These are phyloP conservation scores for Boletus reticuloceps DNA, from an alignment of 768 basidiomycete species.

Conservation along the genomic window DNA sequence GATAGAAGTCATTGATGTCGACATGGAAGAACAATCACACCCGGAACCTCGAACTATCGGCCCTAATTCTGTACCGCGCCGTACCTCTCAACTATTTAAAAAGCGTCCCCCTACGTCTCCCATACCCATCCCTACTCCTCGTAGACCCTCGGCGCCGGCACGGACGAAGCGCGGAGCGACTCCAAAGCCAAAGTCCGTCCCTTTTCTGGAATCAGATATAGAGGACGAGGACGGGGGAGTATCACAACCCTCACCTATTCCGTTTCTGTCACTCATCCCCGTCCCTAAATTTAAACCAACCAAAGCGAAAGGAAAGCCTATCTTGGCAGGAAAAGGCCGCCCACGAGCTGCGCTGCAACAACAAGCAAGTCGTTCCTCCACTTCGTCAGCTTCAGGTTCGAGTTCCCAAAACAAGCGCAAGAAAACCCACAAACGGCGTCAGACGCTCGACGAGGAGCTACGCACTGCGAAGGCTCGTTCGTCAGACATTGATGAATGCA, in stretches of 20 bases:
- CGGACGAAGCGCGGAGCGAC: slow-evolving; percentile 40
- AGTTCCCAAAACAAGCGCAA: slow-evolving; percentile 18
- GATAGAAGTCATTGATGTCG: slow-evolving; percentile 37
- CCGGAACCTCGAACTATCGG: slow-evolving; percentile 7
- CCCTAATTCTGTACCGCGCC: slow-evolving; percentile 11
- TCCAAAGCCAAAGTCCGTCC: slow-evolving; percentile 23
- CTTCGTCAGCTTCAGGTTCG: slow-evolving; percentile 11
- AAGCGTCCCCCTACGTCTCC: slow-evolving; percentile 66
- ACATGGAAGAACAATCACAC: slow-evolving; percentile 30
- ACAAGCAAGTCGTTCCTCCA: neutral
- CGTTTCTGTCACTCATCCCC: slow-evolving; percentile 26
- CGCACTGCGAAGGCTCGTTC: slow-evolving; percentile 41
- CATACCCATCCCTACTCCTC: slow-evolving; percentile 50
- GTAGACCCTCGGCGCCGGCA: slow-evolving; percentile 55
- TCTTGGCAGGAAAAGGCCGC: slow-evolving; percentile 16
- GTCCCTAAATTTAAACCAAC: slow-evolving; percentile 7
- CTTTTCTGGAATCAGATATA: slow-evolving; percentile 17
- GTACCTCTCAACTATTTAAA: slow-evolving; percentile 44
- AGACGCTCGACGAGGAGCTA: slow-evolving; percentile 70
- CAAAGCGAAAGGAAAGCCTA: slow-evolving; percentile 16
- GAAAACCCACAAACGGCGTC: slow-evolving; percentile 34
- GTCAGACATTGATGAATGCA: slow-evolving; percentile 31
- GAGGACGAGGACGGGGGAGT: slow-evolving; percentile 25
- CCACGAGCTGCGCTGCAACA: slow-evolving; percentile 6
- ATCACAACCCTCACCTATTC: slow-evolving; percentile 8